These are phyloP conservation scores for Myrica gale DNA, from an alignment of 306 rosid genomes.

Conservation along the genomic window DNA sequence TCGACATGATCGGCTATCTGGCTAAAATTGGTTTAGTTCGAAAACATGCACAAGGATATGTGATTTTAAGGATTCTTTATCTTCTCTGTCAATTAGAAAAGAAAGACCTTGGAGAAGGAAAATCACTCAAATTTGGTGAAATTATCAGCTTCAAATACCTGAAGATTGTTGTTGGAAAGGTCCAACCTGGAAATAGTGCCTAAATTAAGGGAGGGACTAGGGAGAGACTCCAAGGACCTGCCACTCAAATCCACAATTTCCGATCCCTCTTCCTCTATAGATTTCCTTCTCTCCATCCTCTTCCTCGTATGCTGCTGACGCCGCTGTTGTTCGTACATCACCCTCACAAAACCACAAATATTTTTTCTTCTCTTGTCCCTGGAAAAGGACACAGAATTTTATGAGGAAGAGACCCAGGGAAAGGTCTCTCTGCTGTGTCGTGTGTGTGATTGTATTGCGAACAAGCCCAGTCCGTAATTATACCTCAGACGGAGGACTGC, in stretches of 20 bases:
- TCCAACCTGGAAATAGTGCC: conserved; percentile 69
- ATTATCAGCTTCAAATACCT: conserved; percentile 38
- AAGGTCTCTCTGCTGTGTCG: neutral
- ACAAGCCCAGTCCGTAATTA: neutral
- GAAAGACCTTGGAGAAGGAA: neutral
- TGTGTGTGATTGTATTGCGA: conserved; percentile 19
- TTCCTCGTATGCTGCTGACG: conserved; percentile 18
- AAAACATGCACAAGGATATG: neutral
- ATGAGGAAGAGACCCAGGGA: neutral
- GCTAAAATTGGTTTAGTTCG: neutral
- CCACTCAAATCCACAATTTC: conserved; percentile 79
- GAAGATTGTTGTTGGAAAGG: conserved; percentile 90
- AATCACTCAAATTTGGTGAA: neutral
- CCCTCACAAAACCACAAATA: conserved; percentile 23
- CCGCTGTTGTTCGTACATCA: conserved; percentile 53
- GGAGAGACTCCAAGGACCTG: conserved; percentile 66
- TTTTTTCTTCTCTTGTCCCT: neutral
- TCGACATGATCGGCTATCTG: neutral
- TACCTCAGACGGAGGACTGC: neutral
- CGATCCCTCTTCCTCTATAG: conserved; percentile 45
- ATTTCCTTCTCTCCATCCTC: conserved; percentile 26
- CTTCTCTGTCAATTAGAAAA: neutral
- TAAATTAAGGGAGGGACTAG: conserved; percentile 64
- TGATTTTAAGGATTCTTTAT: no score
- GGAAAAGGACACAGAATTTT: neutral